Evolutionary conservation across 2,329 filamentous ascomycete genomes (phyloP), one percentile per base, ranked within the genome.

Genomic region (Akanthomyces lecanii): DNA sequence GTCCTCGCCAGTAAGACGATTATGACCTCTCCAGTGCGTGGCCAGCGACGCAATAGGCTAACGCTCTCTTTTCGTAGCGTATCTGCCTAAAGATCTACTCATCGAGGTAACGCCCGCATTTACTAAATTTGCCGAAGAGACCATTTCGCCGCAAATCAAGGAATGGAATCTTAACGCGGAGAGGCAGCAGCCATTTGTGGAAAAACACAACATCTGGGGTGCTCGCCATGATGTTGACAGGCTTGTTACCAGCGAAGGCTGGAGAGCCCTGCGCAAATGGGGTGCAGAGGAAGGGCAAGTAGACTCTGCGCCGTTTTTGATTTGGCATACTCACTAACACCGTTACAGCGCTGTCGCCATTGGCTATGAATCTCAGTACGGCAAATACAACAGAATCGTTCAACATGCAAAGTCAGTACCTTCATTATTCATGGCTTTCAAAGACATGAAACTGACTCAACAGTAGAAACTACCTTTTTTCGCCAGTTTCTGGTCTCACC

Each of bases 221-320:
- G 63, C 48, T 14, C 42, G 61, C 4, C 61, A 65, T 48, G 56
- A 61, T 14, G 61, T 61, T 8, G 64, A 65, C 45, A 57, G 56
- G n/a, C 61, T 65, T n/a, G 51, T 65, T 2, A 65, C 64, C 1
- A 65, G 64, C 51, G 61, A 65, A 16, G 64, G 64, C 30, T 65
- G 64, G 64, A 54, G 54, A 47, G n/a, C 36, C 12, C 57, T 65
- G 5, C 61, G 61, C 5, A 51, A 54, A 57, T 65, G 64, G 64
- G 64, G 64, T 5, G 55, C 50, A 8, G 28, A 50, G 14, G 48
- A 65, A 59, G 64, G 64, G 64, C 61, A 57, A 8, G 58, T 42
- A 36, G 21, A 3, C 21, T 2, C 2, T 1, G 11, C 14, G 4
- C 28, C 3, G 33, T 11, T 16, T 14, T 55, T 4, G 42, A 8